These are phyloP conservation scores for Elaeis guineensis DNA, from an alignment of 176 grass and related monocot genomes.

Conservation along the genomic window DNA sequence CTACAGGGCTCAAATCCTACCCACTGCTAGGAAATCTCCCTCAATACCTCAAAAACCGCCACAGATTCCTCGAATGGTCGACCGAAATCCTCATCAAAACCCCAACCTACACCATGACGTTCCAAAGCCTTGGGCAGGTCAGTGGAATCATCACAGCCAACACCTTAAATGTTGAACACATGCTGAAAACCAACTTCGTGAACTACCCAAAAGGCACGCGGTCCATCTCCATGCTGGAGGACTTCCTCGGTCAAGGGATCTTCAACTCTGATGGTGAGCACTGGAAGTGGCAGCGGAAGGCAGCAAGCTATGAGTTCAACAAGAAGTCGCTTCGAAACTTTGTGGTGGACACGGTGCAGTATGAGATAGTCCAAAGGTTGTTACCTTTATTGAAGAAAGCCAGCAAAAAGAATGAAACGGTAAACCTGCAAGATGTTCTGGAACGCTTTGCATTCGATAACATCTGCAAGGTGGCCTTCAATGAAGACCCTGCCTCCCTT, in stretches of 20 bases:
- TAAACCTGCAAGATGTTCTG: conserved; percentile 55
- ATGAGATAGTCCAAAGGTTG: conserved; percentile 28
- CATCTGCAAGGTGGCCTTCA: conserved; percentile 54
- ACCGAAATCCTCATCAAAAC: conserved; percentile 28
- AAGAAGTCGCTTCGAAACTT: conserved; percentile 37
- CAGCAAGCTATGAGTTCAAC: conserved; percentile 52
- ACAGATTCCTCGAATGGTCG: conserved; percentile 46
- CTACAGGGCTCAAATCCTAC: conserved; percentile 26
- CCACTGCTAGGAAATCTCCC: conserved; percentile 41
- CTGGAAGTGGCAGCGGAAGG: conserved; percentile 63
- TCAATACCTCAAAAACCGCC: conserved; percentile 36
- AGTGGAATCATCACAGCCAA: conserved; percentile 40
- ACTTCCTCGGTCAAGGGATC: conserved; percentile 67
- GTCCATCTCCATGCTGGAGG: conserved; percentile 26
- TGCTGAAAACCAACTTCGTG: conserved; percentile 34
- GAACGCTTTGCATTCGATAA: conserved; percentile 74
- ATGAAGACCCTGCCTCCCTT: conserved; percentile 45
- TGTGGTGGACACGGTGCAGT: conserved; percentile 28
- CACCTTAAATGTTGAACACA: conserved; percentile 50
- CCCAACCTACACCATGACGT: conserved; percentile 42
- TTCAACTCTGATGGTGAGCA: conserved; percentile 60
- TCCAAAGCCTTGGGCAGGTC: conserved; percentile 25
- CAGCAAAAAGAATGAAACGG: neutral
- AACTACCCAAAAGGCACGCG: conserved; percentile 54
- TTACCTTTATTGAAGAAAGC: conserved; percentile 35